Base-by-base conservation (phyloP, 2,329 filamentous ascomycete species). In the Thielaviopsis euricoi region DNA sequence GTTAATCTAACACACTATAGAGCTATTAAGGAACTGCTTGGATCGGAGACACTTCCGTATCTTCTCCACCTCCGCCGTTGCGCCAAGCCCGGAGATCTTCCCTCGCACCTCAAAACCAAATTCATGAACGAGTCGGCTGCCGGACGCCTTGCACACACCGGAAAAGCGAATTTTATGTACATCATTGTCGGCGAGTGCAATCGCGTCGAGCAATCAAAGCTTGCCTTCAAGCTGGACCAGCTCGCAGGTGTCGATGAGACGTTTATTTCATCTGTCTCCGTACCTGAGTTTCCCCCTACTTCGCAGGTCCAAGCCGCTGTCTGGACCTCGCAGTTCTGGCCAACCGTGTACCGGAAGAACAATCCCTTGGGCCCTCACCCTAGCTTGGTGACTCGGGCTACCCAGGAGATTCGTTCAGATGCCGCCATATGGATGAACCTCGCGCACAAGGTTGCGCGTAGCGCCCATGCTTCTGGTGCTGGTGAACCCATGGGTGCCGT, bases 361-460 rank as follows among this genome's bases (percentile, higher is more conserved):
- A 93, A 93, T 66, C 87, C 87, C 1, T 86, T 90, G 60, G 88
- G 88, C 3, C 87, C 88, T 19, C 88, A 94, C 66, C 87, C 87
- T 61, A 81, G 82, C 65, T 79, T 86, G 66, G 81, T 91, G 58
- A 74, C 79, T 49, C 81, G 85, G 60, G 82, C 84, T 26, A 83
- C 85, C 46, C 78, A 82, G 13, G 83, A 87, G 61, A 80, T 94
- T 56, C 76, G 77, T 58, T 71, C 76, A 52, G 79, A 86, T 62
- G 80, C 81, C 1, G 76, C 77, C 3, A 69, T 78, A 58, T 91
- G 80, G 79, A 84, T 86, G 76, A 77, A 73, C 55, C 70, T 89
- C 55, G 86, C 87, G 7, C 76, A 80, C 58, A 71, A 77, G 48
- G 81, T 82, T 53, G 88, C 84, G 17, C 66, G 71, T 52, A 76